Evolutionary conservation across 805 yeast species (phyloP).

Genomic region (Barnettozyma populi): DNA sequence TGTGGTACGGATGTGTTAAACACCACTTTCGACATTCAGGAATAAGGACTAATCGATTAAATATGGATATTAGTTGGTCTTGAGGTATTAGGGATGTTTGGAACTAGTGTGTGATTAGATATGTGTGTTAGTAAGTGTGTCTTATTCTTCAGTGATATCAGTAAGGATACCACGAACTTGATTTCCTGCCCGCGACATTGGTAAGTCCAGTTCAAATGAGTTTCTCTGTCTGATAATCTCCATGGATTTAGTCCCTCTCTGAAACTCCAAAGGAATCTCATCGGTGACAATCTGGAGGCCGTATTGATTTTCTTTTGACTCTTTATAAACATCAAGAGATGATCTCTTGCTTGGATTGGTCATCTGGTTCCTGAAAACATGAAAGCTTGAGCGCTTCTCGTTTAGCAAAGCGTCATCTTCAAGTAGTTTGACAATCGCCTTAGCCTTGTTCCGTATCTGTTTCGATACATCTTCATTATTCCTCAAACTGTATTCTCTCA

Average conservation of each 20-base stretch:
- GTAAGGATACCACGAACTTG: slow-evolving; percentile 11
- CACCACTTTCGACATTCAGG: no score
- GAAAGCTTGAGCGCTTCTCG: slow-evolving; percentile 37
- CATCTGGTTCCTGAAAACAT: slow-evolving; percentile 37
- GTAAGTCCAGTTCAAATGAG: slow-evolving; percentile 4
- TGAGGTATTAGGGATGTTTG: no score
- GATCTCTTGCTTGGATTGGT: slow-evolving; percentile 31
- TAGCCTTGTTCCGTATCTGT: slow-evolving; percentile 35
- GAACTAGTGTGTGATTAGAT: no score
- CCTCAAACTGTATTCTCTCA: slow-evolving; percentile 26
- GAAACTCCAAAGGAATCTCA: slow-evolving; percentile 5
- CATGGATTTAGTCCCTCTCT: slow-evolving; percentile 25
- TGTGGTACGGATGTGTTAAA: no score
- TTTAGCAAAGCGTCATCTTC: slow-evolving; percentile 31
- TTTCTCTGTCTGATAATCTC: slow-evolving; percentile 18
- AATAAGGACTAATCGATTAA: no score
- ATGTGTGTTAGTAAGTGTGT: neutral
- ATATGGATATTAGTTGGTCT: no score
- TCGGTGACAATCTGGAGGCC: slow-evolving; percentile 3
- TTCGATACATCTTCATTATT: slow-evolving; percentile 24
- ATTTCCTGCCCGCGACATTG: slow-evolving; percentile 1
- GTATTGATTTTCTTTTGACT: slow-evolving; percentile 7
- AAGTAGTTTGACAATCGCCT: slow-evolving; percentile 27
- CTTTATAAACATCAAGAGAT: slow-evolving; percentile 17
- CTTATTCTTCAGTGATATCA: slow-evolving; percentile 20